These are phyloP conservation scores for Lipomyces yamanashiensis DNA, from an alignment of 805 yeast species.

Conservation along the genomic window DNA sequence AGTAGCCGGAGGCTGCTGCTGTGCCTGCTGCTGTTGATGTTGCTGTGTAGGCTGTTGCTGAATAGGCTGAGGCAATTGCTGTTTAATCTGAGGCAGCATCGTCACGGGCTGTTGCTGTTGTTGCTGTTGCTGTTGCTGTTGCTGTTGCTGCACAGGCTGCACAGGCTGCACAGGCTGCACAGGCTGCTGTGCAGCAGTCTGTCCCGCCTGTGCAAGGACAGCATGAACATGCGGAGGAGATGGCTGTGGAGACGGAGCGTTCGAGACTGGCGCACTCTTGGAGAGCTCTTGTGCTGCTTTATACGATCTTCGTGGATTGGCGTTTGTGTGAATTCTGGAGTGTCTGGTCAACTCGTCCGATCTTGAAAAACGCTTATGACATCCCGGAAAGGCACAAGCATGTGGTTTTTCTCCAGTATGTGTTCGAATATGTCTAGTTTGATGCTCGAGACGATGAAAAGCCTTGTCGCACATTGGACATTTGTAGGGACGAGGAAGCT, in stretches of 20 bases:
- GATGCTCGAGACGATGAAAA: constrained; percentile 87
- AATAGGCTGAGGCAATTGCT: background rate
- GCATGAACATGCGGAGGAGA: constrained; percentile 33
- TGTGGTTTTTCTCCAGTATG: constrained; percentile 95
- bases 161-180: background rate
- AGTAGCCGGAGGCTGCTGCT: background rate
- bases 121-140: background rate
- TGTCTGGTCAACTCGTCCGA: constrained; percentile 88
- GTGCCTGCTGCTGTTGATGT: background rate
- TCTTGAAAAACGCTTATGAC: constrained; percentile 77
- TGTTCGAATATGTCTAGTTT: constrained; percentile 86
- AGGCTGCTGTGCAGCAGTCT: background rate
- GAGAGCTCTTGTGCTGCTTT: constrained; percentile 12
- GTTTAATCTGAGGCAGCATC: background rate
- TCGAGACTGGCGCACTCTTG: constrained; percentile 25
- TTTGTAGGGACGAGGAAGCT: constrained; percentile 70
- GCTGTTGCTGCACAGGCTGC: background rate
- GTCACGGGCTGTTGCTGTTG: background rate
- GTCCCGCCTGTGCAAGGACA: background rate
- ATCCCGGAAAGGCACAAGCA: constrained; percentile 81
- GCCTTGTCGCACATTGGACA: constrained; percentile 86
- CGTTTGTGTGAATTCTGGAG: constrained; percentile 68
- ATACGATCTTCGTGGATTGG: constrained; percentile 44
- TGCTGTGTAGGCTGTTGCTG: no score
- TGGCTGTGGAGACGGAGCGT: constrained; percentile 29